Conservation (phyloP, 2,329 filamentous ascomycete species). For the Huntiella bhutanensis region DNA sequence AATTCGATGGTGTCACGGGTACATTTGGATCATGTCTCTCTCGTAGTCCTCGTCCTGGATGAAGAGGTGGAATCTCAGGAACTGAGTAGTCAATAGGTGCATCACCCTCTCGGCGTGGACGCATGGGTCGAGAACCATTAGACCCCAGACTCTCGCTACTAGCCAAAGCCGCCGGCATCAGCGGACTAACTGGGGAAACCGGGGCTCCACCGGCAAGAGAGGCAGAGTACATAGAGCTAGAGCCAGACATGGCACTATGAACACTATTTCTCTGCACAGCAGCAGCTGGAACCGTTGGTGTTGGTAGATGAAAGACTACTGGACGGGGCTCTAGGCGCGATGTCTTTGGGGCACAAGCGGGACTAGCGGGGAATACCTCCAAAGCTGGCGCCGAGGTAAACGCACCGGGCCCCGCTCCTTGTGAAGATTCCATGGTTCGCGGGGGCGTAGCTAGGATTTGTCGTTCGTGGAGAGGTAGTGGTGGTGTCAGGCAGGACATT, state of each 20-base stretch:
- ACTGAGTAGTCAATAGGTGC: no score
- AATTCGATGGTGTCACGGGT: no score
- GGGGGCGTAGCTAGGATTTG: slow-evolving; percentile 8
- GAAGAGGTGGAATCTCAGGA: slow-evolving; percentile 6
- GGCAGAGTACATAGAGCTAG: background rate
- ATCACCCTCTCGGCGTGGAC: no score
- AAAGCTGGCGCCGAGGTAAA: background rate
- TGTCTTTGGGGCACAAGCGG: slow-evolving; percentile 8
- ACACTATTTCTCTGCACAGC: background rate
- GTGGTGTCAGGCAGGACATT: slow-evolving; percentile 3
- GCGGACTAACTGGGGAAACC: no score
- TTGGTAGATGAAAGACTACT: no score
- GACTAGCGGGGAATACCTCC: slow-evolving; percentile 5
- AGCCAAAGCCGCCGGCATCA: background rate
- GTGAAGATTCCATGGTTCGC: slow-evolving; percentile 8
- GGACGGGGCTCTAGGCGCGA: slow-evolving; percentile 4
- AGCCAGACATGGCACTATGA: background rate
- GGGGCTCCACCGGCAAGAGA: no score
- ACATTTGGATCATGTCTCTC: no score
- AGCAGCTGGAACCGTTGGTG: no score
- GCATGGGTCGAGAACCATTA: no score
- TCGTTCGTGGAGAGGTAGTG: slow-evolving; percentile 5
- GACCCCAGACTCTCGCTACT: background rate
- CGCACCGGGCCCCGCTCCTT: slow-evolving; percentile 2
- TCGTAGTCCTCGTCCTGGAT: slow-evolving; percentile 6